Base-by-base conservation (phyloP, 805 yeast species). In the Suhomyces pyralidae region DNA sequence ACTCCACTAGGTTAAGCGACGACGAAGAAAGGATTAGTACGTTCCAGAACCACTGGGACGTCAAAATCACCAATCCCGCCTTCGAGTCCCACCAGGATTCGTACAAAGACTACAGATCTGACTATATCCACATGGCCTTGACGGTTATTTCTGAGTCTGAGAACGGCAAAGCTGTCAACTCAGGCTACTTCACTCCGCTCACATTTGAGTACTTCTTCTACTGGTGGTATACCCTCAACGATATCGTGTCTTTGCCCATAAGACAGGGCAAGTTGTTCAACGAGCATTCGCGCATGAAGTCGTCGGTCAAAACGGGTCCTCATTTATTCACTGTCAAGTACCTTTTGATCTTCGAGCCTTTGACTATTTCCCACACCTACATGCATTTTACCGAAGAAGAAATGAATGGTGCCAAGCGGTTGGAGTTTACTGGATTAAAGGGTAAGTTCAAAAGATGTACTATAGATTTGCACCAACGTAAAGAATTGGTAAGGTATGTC, bases 71-170 rank as follows among this genome's bases (percentile, higher is more conserved):
- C 3, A 80, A 81, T 59, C 93, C 92, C 0, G 63, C 64, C 17
- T 74, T 68, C 44, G 82, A 83, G 28, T 61, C 62, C 2, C 91
- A 91, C 70, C 74, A 77, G 1, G 98, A 93, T 69, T 89, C 97
- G 0, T 93, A 86, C 65, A 70, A 68, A 10, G 90, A 86, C 0
- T 94, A 84, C 73, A 73, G 98, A 63, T 87, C 96, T 56, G 85
- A 90, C 51, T 92, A 82, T 63, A 76, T 93, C 9, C 97, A 90
- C 63, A 54, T 76, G 58, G 74, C 78, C 5, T 60, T 76, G 6
- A 62, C 75, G 0, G 79, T 76, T 6, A 63, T 62, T 7, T 72
- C 78, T 1, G 64, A 62, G 15, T 64, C 77, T 0, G 43, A 58
- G 4, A 56, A 58, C 5, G 73, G 73, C 0, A 65, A 67, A 46